A percentile compares a stretch with the other conserved stretches of the same genome.
These are phyloP conservation scores for Purpureocillium lavendulum DNA, from an alignment of 2,329 filamentous ascomycete species.

Conservation along the genomic window DNA sequence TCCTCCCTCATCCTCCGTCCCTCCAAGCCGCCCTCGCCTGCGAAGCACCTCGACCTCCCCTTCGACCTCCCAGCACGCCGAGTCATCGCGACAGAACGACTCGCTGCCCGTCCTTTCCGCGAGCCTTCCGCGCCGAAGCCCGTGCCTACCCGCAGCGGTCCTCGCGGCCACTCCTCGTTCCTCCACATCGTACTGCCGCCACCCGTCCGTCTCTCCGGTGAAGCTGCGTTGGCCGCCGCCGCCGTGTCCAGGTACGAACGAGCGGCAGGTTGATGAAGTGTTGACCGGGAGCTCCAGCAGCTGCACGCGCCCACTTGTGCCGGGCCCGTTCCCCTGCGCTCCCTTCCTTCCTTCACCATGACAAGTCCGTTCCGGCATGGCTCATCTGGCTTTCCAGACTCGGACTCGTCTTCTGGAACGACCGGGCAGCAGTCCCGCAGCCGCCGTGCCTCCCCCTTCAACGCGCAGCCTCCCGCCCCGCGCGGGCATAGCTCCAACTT, in stretches of 20 bases:
- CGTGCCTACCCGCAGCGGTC: no score
- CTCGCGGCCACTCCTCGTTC: no score
- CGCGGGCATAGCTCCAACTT: conserved; percentile 35
- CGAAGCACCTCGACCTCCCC: no score
- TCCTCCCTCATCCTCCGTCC: not conserved
- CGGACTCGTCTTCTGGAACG: conserved; percentile 13
- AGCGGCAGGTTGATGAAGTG: conserved; percentile 12
- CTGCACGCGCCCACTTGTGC: conserved; percentile 6
- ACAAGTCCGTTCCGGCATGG: conserved; percentile 14
- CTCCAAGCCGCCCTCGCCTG: no score
- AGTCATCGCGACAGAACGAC: no score
- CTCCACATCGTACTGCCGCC: no score
- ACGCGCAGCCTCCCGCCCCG: conserved; percentile 24
- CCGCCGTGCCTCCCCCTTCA: conserved; percentile 11
- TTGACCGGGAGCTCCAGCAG: conserved; percentile 9
- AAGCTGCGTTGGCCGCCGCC: not conserved
- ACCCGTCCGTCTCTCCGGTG: not conserved
- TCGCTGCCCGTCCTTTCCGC: no score
- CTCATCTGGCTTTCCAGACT: conserved; percentile 15
- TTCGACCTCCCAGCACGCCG: no score
- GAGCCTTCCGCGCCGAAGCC: no score
- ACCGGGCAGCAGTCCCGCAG: conserved; percentile 4
- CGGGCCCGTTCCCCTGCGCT: conserved; percentile 7
- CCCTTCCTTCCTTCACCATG: conserved; percentile 4
- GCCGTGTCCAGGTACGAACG: conserved; percentile 5